These are phyloP conservation scores for Wickerhamomyces chaumierensis DNA, from an alignment of 805 yeast genomes.

Conservation along the genomic window DNA sequence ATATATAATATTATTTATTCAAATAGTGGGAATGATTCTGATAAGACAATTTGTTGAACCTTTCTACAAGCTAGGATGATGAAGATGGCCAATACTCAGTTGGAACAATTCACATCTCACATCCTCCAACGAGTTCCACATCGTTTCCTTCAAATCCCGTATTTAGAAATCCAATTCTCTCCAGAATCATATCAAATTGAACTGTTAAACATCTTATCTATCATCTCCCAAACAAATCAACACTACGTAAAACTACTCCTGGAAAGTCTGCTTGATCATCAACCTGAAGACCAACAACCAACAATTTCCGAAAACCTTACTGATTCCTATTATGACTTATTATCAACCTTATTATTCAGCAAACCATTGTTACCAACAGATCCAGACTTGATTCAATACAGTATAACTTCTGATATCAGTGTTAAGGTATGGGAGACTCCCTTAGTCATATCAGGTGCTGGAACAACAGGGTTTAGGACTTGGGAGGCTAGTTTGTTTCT, in stretches of 20 bases:
- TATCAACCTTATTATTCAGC: constrained; percentile 18
- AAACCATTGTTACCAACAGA: constrained; percentile 17
- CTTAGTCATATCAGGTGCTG: constrained; percentile 52
- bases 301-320: constrained; percentile 11
- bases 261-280: neutral
- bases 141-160: too few relatives aligned
- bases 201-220: neutral
- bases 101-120: too few relatives aligned
- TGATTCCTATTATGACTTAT: constrained; percentile 26
- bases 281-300: neutral
- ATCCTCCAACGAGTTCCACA: too few relatives aligned
- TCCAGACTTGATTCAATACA: constrained; percentile 22
- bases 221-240: neutral
- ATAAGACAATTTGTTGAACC: too few relatives aligned
- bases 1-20: too few relatives aligned
- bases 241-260: neutral
- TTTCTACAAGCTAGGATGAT: too few relatives aligned
- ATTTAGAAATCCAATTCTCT: too few relatives aligned
- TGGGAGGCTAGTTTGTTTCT: constrained; percentile 87
- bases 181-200: neutral
- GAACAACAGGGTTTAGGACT: constrained; percentile 82
- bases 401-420: constrained; percentile 7
- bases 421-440: constrained; percentile 48
- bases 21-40: too few relatives aligned
- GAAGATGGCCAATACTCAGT: too few relatives aligned